These are phyloP conservation scores for Corylus heterophylla DNA, from an alignment of 306 rosid species.

Conservation along the genomic window DNA sequence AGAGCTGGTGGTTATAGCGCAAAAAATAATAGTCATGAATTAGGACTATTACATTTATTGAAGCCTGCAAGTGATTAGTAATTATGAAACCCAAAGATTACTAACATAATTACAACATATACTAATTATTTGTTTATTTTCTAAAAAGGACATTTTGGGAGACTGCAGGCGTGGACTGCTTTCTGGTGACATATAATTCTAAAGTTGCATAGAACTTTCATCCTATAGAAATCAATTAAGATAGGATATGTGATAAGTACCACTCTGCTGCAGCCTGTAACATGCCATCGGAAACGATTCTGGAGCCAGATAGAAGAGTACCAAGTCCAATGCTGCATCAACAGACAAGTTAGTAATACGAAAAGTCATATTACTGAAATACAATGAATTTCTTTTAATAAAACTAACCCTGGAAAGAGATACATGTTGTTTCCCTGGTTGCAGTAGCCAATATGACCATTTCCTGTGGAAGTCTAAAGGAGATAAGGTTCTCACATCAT, in stretches of 20 bases:
- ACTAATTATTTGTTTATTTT: not conserved
- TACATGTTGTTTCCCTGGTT: conserved; percentile 99
- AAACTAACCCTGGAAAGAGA: conserved; percentile 95
- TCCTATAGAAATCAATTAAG: conserved; percentile 6
- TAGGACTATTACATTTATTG: not conserved
- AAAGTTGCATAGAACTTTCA: conserved; percentile 1
- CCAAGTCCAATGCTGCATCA: conserved; percentile 96
- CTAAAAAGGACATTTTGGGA: not conserved
- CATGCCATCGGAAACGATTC: conserved; percentile 90
- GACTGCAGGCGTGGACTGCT: not conserved
- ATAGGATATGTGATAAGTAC: conserved; percentile 46
- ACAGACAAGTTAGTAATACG: conserved; percentile 13
- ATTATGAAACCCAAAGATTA: not conserved
- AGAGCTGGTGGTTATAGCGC: not conserved
- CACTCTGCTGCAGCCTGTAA: conserved; percentile 98
- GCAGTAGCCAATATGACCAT: conserved; percentile 87
- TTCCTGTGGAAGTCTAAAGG: conserved; percentile 47
- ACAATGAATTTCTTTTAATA: conserved; percentile 10
- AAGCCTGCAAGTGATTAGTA: conserved; percentile 1
- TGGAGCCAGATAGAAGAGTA: conserved; percentile 85
- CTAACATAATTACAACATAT: not conserved
- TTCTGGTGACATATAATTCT: not conserved
- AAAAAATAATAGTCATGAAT: not conserved
- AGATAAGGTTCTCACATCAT: not conserved
- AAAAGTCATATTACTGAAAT: conserved; percentile 1